Percentiles rank a stretch among this genome's conserved stretches.
These are phyloP conservation scores for Leccinum pallidistipes DNA, from an alignment of 1,284 basidiomycete species.

Conservation along the genomic window DNA sequence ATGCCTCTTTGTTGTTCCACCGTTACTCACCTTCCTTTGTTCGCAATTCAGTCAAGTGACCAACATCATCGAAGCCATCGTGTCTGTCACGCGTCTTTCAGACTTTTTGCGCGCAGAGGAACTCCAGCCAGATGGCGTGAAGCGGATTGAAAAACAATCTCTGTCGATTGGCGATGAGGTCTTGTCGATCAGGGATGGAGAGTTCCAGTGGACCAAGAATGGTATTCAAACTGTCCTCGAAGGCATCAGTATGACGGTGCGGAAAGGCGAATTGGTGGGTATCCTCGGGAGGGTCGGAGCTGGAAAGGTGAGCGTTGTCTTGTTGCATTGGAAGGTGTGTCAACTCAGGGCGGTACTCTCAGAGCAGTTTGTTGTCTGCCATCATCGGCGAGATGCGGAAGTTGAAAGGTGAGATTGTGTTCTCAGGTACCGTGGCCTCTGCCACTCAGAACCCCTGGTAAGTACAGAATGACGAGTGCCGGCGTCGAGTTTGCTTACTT, in stretches of 20 bases:
- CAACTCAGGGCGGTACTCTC: neutral
- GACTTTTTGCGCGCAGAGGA: conserved; percentile 80
- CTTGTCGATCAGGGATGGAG: conserved; percentile 69
- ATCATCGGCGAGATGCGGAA: conserved; percentile 90
- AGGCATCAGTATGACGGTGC: conserved; percentile 73
- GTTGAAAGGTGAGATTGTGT: conserved; percentile 67
- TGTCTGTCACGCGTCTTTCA: conserved; percentile 81
- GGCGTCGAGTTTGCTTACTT: conserved; percentile 1
- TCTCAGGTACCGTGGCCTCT: conserved; percentile 84
- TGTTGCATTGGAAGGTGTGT: neutral
- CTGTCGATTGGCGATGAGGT: conserved; percentile 65
- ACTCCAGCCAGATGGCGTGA: conserved; percentile 75
- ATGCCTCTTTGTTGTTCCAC: neutral
- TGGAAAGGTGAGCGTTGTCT: conserved; percentile 67
- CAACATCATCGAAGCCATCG: conserved; percentile 82
- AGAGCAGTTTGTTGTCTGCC: conserved; percentile 73
- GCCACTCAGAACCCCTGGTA: conserved; percentile 89
- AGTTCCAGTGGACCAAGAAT: conserved; percentile 76
- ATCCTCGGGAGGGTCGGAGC: conserved; percentile 90
- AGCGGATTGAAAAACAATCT: conserved; percentile 44
- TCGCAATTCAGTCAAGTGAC: conserved; percentile 68
- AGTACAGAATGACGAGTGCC: conserved; percentile 10
- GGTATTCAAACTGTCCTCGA: conserved; percentile 66
- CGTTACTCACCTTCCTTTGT: neutral
- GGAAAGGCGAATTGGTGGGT: conserved; percentile 86